Percentiles rank a stretch among this genome's conserved stretches.
phyloP scores from a whole-genome alignment of 2,329 filamentous ascomycete genomes.

The Chrysoporthe cubensis region DNA sequence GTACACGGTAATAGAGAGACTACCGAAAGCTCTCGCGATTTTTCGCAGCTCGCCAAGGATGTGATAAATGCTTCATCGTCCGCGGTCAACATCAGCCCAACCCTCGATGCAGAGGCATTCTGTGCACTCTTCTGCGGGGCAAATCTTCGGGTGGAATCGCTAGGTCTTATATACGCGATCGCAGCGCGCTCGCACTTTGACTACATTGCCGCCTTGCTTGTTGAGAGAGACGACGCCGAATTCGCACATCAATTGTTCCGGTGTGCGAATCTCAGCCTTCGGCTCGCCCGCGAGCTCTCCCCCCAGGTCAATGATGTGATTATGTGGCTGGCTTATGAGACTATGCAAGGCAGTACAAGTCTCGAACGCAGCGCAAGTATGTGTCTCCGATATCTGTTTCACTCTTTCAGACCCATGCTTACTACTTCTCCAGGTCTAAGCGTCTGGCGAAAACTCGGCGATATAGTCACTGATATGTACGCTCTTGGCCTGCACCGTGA shows the following conservation, averaged over 20 bases:
- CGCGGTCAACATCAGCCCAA: neutral
- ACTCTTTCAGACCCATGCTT: neutral
- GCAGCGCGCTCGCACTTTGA: conserved; percentile 9
- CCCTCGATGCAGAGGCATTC: conserved; percentile 1
- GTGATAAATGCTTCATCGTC: neutral
- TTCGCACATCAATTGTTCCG: conserved; percentile 1
- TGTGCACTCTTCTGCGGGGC: conserved; percentile 7
- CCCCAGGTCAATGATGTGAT: conserved; percentile 9
- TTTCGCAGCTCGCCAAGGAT: neutral
- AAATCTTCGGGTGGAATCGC: conserved; percentile 7
- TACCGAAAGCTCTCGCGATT: too few relatives aligned
- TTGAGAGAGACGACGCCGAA: neutral
- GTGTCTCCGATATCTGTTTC: neutral
- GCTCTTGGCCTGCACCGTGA: conserved; percentile 8
- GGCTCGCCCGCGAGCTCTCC: conserved; percentile 6
- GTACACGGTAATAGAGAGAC: neutral
- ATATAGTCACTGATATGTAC: conserved; percentile 8
- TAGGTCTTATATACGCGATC: neutral
- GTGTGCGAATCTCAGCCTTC: conserved; percentile 10
- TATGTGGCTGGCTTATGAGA: conserved; percentile 6
- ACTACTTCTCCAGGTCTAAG: neutral
- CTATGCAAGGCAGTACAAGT: neutral
- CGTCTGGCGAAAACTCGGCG: conserved; percentile 1
- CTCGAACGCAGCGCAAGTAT: conserved; percentile 2
- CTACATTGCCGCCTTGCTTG: neutral